Base-by-base conservation (phyloP, 345 rosid species). In the Gossypium bickii region DNA sequence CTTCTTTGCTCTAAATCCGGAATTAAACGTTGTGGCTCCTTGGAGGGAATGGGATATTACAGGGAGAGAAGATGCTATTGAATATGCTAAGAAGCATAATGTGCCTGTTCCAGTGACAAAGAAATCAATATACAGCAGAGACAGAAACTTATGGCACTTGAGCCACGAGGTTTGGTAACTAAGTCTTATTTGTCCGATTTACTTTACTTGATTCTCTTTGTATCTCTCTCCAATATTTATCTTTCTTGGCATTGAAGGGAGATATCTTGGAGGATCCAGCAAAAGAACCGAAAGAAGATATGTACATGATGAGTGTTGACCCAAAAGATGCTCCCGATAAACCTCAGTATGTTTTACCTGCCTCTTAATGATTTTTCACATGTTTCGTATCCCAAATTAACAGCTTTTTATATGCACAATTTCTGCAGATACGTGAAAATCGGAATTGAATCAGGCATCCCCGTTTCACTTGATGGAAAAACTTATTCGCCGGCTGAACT, bases 21-120 rank as follows among this genome's bases (percentile, higher is more conserved):
- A 92, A 64, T 87, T 94, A 75, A 84, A 87, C 79, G 97, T 94
- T 63, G 97, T 94, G 75, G 98, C 98, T 71, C 97, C 98, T 10
- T 93, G 98, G 98, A 88, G 98, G 60, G 98, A 94, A 82, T 94
- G 98, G 98, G 94, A 94, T 79, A 94, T 94, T 74, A 79, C 74
- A 62, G 98, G 98, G 67, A 84, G 98, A 86, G 98, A 94, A 83
- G 98, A 94, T 79, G 98, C 98, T 9, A 91, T 94, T 60, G 98
- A 92, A 76, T 94, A 92, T 82, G 98, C 98, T 0, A 91, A 87
- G 86, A 92, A 94, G 85, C 97, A 94, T 78, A 87, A 92, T 2
- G 88, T 94, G 77, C 98, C 97, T 3, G 97, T 94, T 53, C 95
- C 98, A 16, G 98, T 91, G 66, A 92, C 98, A 6, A 94, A 94